phyloP scores from a whole-genome alignment of 2,329 filamentous ascomycete genomes.

The Cladosporium sp. region DNA sequence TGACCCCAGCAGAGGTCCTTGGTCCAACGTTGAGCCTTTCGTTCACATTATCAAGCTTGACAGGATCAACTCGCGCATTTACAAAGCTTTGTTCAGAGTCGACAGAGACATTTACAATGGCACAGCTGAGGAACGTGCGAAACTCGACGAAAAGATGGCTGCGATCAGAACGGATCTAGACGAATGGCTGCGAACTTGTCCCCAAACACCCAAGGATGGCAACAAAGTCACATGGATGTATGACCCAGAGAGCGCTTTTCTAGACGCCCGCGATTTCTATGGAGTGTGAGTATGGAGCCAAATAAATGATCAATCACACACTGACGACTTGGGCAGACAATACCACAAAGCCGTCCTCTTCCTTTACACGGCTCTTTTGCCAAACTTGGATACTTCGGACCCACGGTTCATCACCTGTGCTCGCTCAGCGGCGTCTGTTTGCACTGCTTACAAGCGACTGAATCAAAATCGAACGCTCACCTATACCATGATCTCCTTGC shows the following conservation, averaged over 20 bases:
- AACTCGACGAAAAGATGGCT: conserved; percentile 6
- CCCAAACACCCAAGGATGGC: conserved; percentile 4
- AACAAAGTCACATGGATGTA: conserved; percentile 11
- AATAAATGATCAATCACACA: too few species aligned
- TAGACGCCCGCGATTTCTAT: conserved; percentile 8
- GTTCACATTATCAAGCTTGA: conserved; percentile 11
- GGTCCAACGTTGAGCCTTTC: conserved; percentile 10
- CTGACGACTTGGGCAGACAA: not conserved
- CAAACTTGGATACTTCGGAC: conserved; percentile 2
- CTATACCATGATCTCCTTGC: conserved; percentile 29
- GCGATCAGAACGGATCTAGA: conserved; percentile 3
- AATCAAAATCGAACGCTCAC: conserved; percentile 28
- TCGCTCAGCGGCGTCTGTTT: conserved; percentile 1
- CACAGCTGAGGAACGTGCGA: not conserved
- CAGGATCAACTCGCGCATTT: conserved; percentile 6
- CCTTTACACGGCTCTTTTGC: conserved; percentile 4
- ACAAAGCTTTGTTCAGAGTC: conserved; percentile 10
- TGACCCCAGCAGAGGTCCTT: not conserved
- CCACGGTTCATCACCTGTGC: conserved; percentile 8
- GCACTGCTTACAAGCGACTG: conserved; percentile 27
- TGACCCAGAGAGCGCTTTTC: conserved; percentile 1
- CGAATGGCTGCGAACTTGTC: conserved; percentile 4
- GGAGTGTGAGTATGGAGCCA: conserved; percentile 1
- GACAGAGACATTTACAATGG: not conserved
- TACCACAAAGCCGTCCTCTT: conserved; percentile 8